These are phyloP conservation scores for Musa itinerans DNA, from an alignment of 176 grass and related monocot genomes.

Conservation along the genomic window DNA sequence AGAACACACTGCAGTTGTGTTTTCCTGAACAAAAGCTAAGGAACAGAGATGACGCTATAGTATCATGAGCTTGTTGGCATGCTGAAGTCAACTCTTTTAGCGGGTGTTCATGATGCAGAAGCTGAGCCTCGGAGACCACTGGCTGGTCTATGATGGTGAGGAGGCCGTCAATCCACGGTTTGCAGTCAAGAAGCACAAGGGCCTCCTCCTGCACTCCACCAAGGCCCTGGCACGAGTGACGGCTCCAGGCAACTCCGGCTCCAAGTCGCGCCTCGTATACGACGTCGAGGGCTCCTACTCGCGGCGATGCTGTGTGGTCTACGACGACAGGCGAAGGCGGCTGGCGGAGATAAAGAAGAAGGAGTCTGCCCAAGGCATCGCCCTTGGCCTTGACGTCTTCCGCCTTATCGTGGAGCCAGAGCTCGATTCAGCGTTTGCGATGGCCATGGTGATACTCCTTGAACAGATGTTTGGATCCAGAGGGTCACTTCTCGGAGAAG, in stretches of 20 bases:
- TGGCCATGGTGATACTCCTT: conserved; percentile 75
- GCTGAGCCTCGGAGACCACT: conserved; percentile 54
- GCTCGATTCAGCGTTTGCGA: conserved; percentile 47
- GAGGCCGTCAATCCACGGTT: conserved; percentile 37
- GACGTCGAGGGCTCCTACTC: conserved; percentile 66
- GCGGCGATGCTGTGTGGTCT: conserved; percentile 42
- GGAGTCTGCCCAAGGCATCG: conserved; percentile 27
- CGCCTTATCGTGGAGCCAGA: conserved; percentile 53
- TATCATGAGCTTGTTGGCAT: neutral
- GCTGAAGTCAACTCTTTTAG: neutral
- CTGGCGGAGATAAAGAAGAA: conserved; percentile 48
- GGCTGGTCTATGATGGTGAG: conserved; percentile 70
- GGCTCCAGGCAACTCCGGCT: neutral
- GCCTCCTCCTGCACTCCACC: conserved; percentile 25
- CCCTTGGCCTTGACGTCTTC: conserved; percentile 63
- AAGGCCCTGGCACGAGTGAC: conserved; percentile 36
- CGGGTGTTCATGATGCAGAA: conserved; percentile 32
- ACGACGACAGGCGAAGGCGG: conserved; percentile 26
- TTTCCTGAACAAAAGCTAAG: too few species aligned
- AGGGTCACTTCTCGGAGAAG: neutral
- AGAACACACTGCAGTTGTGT: too few species aligned
- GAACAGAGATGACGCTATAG: neutral
- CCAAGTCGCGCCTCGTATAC: conserved; percentile 19
- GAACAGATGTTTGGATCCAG: conserved; percentile 44
- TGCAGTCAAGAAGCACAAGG: conserved; percentile 40